Percentiles rank a stretch among this genome's conserved stretches.
Conservation (phyloP, 768 basidiomycete species). For the Pulveroboletus sp. region DNA sequence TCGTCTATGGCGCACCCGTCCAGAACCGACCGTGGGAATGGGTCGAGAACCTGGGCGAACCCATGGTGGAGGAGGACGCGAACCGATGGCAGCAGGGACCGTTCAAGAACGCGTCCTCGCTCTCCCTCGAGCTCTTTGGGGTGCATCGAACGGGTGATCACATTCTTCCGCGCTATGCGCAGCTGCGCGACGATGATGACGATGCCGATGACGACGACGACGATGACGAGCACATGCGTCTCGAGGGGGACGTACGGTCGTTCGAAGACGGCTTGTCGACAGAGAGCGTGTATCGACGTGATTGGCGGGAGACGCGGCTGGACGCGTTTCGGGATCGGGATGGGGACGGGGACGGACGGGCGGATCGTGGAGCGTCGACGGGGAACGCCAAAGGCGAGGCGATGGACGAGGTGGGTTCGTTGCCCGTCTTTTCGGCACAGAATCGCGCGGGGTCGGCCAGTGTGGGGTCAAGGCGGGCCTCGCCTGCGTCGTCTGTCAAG, state of each 20-base stretch:
- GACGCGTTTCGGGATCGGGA: slow-evolving; percentile 14
- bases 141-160: slow-evolving; percentile 63
- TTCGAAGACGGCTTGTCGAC: slow-evolving; percentile 63
- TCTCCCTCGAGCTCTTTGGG: slow-evolving; percentile 69
- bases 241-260: slow-evolving; percentile 46
- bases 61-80: slow-evolving; percentile 40
- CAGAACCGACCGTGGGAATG: slow-evolving; percentile 84
- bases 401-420: slow-evolving; percentile 27
- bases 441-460: slow-evolving; percentile 12
- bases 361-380: slow-evolving; percentile 5
- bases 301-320: slow-evolving; percentile 72
- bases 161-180: slow-evolving; percentile 19
- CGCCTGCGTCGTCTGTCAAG: slow-evolving; percentile 49
- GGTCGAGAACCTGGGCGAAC: slow-evolving; percentile 67
- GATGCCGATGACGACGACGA: slow-evolving; percentile 18
- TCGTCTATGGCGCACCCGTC: slow-evolving; percentile 49
- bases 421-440: slow-evolving; percentile 26
- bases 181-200: background rate
- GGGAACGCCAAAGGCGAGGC: slow-evolving; percentile 21
- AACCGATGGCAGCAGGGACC: slow-evolving; percentile 40
- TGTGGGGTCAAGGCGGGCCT: slow-evolving; percentile 36
- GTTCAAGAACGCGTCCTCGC: slow-evolving; percentile 64
- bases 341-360: slow-evolving; percentile 1
- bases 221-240: slow-evolving; percentile 13
- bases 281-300: slow-evolving; percentile 65